Base-by-base conservation (phyloP, 75 land plant genomes). In the Pseudotsuga menziesii region DNA sequence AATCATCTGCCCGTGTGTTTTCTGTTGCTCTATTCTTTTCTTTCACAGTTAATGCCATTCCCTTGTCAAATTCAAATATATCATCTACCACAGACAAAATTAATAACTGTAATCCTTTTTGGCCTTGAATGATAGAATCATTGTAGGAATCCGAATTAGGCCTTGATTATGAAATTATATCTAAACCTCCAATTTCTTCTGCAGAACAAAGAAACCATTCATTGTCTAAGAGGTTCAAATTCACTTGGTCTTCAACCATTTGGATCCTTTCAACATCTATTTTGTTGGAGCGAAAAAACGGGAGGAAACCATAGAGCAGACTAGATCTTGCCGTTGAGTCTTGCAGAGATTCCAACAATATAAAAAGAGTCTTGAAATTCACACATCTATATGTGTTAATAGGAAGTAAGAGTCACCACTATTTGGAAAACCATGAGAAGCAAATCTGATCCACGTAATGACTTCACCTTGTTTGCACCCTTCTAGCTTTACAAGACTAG, bases 361-460 rank as follows among this genome's bases (percentile, higher is more conserved):
- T 86, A 74, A 94, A 88, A 26, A 83, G 72, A 4, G 99, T 94
- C 66, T 84, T 91, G 70, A 97, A 94, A 77, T 91, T 86, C n/a
- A n/a, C 74, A 80, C 83, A 73, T 97, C 98, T 52, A 94, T 82
- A 76, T 94, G 91, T 82, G 95, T 81, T 63, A 87, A 57, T 74
- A 97, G 77, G 80, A 85, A 97, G 83, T 89, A 94, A 56, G 88
- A 82, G 57, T 80, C 79, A 15, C 89, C 92, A 85, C 92, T 92
- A 5, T 92, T 80, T 9, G 98, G 98, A 82, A 97, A 92, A 27
- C 99, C 93, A 97, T 82, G 7, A 97, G 56, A 70, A 94, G 77
- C 52, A 83, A 56, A 69, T 86, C 85, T 62, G 89, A 61, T 22
- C 89, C 93, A n/a, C n/a, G n/a, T n/a, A n/a, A n/a, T n/a, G n/a